These are phyloP conservation scores for Boletus semigastroideus DNA, from an alignment of 1,284 basidiomycete species.

Conservation along the genomic window DNA sequence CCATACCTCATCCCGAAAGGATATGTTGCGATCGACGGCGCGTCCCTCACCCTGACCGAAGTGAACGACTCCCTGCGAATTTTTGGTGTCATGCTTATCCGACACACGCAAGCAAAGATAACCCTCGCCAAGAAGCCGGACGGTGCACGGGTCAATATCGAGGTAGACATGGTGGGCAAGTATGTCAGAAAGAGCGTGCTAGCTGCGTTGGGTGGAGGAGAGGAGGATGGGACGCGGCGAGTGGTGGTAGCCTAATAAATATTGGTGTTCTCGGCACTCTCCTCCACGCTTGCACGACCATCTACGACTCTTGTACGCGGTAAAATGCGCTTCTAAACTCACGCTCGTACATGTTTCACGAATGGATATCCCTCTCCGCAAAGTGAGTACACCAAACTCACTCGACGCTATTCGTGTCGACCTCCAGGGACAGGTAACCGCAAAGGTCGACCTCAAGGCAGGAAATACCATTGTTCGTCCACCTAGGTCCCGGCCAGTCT, in stretches of 20 bases:
- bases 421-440: constrained; percentile 40
- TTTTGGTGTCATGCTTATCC: constrained; percentile 95
- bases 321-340: neutral
- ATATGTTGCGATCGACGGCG: constrained; percentile 93
- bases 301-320: no score
- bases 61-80: constrained; percentile 71
- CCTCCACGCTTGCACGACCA: neutral
- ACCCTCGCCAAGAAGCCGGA: constrained; percentile 76
- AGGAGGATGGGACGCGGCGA: constrained; percentile 52
- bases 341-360: constrained; percentile 3
- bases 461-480: constrained; percentile 30
- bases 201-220: constrained; percentile 67
- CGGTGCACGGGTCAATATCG: constrained; percentile 89
- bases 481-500: constrained; percentile 42
- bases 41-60: constrained; percentile 88
- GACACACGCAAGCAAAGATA: constrained; percentile 90
- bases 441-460: constrained; percentile 37
- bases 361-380: constrained; percentile 39
- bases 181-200: constrained; percentile 81
- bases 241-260: constrained; percentile 48
- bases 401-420: constrained; percentile 12
- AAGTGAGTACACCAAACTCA: constrained; percentile 36
- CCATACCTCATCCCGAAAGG: constrained; percentile 95
- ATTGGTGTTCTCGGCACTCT: neutral
- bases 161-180: constrained; percentile 92